These are phyloP conservation scores for Knoxia roxburghii DNA, from an alignment of 257 asterid species.

Conservation along the genomic window DNA sequence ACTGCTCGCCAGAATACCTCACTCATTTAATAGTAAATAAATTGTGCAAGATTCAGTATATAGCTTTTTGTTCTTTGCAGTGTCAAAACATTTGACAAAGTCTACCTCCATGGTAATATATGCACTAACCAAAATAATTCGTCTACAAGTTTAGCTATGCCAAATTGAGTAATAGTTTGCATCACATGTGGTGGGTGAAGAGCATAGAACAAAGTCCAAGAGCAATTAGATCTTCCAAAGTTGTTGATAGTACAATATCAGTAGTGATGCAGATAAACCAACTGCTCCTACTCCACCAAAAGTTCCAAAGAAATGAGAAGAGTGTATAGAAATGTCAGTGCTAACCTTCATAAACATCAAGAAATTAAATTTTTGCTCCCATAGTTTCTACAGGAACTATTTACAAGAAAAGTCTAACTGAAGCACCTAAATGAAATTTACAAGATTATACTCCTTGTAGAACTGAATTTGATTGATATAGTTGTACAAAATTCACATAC, in stretches of 20 bases:
- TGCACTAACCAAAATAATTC: background rate
- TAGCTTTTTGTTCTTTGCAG: background rate
- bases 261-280: constrained; percentile 87
- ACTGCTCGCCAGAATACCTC: background rate
- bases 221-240: constrained; percentile 92
- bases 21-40: background rate
- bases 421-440: background rate
- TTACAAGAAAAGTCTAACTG: background rate
- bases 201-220: constrained; percentile 65
- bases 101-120: background rate
- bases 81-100: background rate
- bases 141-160: background rate
- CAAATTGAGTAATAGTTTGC: background rate
- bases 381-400: background rate
- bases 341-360: constrained; percentile 8
- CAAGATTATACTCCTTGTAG: background rate
- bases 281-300: constrained; percentile 93
- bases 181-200: background rate
- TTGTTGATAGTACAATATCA: constrained; percentile 77
- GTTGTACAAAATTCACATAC: background rate
- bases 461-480: background rate
- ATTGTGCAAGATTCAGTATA: background rate
- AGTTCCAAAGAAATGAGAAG: constrained; percentile 70
- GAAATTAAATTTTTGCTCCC: background rate
- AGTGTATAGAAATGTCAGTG: constrained; percentile 12